Base-by-base conservation (phyloP, 352 stramenopile genomes). In the Phytopythium boreale region DNA sequence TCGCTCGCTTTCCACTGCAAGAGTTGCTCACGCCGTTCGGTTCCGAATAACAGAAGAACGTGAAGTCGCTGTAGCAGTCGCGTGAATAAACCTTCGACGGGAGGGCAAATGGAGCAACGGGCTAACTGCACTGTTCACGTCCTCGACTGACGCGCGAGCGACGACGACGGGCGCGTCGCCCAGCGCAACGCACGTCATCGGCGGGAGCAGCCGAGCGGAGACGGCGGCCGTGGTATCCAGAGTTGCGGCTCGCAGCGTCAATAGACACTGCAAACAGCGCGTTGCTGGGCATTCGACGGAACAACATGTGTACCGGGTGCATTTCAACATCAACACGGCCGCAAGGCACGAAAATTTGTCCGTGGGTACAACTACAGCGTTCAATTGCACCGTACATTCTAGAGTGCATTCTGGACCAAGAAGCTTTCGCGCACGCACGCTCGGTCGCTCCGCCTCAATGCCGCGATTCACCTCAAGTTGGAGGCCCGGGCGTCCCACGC, bases 401-500 rank as follows among this genome's bases (percentile, higher is more conserved):
- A 12, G 39, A 46, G 31, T 36, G 8, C 31, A 15, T 15, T 3
- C 41, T 11, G 41, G 37, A 47, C 41, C 41, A 22, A 47, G 15
- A 47, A n/a, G 41, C 22, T 17, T 47, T 47, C 19, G 19, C 41
- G 44, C 44, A 50, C 44, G 44, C n/a, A 50, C 44, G 44, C 19
- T 24, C 37, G 17, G 6, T 47, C 44, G 14, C 43, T 50, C n/a
- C 2, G 19, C 15, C 44, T 50, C 44, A 50, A 50, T 50, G 44
- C 44, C 20, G 44, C 44, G 44, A 50, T 22, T 9, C 49, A 36
- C 24, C 49, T 56, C 49, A 56, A 56, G 24, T 56, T 36, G 49
- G 27, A 12, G 49, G 49, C 26, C 49, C 44, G n/a, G 20, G 27
- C 4, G 27, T 56, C 49, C 49, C 49, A 56, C 19, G 41, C 7